Base-by-base conservation (phyloP, 2,329 filamentous ascomycete species). In the Hymenoscyphus albidus region DNA sequence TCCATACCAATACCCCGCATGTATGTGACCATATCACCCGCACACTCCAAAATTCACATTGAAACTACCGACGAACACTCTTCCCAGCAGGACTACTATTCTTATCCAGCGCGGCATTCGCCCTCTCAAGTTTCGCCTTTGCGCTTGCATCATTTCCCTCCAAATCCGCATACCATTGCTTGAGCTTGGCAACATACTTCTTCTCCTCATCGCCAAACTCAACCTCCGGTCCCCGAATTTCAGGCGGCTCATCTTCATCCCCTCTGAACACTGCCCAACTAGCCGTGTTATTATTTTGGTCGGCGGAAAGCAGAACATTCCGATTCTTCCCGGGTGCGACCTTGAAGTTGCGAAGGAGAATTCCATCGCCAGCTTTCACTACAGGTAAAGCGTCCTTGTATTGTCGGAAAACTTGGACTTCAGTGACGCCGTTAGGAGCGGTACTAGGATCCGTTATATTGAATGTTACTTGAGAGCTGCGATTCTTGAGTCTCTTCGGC, bases 231-330 rank as follows among this genome's bases (percentile, higher is more conserved):
- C 85, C 86, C 66, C 80, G 82, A 61, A 88, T 82, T 75, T 88
- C 71, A 9, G 69, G 82, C 54, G 77, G 74, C 48, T 76, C 70
- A 13, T 77, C 74, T 48, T 76, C 70, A 13, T 63, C 65, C 31
- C 68, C 69, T 69, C 86, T 83, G 67, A 85, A 88, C 2, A 89
- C 84, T 1, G 84, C 86, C 83, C 87, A 89, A 62, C 83, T 82
- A 16, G 84, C 87, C 40, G 77, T 78, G 56, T 83, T 82, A n/a
- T 51, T 51, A 22, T 78, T 80, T n/a, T 80, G 80, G 12, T 72
- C 71, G 13, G 72, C 74, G 58, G 80, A 77, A 59, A 88, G 75
- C 0, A 83, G 85, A 67, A 84, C 87, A 1, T 82, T 85, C 44
- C 44, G 18, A 61, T 82, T 82, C 64, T 82, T 81, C 60, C 87